These are phyloP conservation scores for Citrus unshiu DNA, from an alignment of 345 rosid genomes.

Conservation along the genomic window DNA sequence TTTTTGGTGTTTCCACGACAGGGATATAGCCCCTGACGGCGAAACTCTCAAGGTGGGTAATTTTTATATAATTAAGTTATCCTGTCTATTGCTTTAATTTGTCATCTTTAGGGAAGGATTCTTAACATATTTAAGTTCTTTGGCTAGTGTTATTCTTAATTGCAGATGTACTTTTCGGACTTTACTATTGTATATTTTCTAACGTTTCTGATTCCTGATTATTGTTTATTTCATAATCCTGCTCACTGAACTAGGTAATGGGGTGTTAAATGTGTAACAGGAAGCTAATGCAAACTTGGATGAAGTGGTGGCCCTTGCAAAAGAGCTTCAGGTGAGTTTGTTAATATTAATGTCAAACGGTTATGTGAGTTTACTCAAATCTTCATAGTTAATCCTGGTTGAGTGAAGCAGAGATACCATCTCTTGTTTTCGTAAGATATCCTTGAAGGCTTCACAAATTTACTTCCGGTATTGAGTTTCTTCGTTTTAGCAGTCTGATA, in stretches of 20 bases:
- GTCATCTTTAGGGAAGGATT: neutral
- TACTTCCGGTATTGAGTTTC: neutral
- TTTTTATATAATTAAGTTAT: neutral
- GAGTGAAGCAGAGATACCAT: neutral
- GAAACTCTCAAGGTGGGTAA: slow-evolving; percentile 63
- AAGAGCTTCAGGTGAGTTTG: slow-evolving; percentile 69
- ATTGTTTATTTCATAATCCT: neutral
- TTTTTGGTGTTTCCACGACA: slow-evolving; percentile 94
- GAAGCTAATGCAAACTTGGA: slow-evolving; percentile 87
- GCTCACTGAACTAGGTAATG: neutral
- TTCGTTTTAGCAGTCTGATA: neutral
- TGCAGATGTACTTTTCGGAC: neutral
- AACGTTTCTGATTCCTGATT: neutral
- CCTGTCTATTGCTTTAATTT: neutral
- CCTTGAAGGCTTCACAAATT: neutral
- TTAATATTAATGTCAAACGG: neutral
- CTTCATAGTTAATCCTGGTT: neutral
- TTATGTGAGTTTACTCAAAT: neutral
- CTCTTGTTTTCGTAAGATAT: neutral
- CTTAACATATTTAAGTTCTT: neutral
- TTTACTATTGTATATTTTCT: neutral
- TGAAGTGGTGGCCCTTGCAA: slow-evolving; percentile 88
- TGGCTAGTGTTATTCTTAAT: neutral
- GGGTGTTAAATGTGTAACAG: slow-evolving; percentile 28
- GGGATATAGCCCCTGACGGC: slow-evolving; percentile 93